A percentile compares a stretch with the other conserved stretches of the same genome.
Evolutionary conservation across 306 rosid genomes (phyloP).

Genomic region (Argentina anserina): DNA sequence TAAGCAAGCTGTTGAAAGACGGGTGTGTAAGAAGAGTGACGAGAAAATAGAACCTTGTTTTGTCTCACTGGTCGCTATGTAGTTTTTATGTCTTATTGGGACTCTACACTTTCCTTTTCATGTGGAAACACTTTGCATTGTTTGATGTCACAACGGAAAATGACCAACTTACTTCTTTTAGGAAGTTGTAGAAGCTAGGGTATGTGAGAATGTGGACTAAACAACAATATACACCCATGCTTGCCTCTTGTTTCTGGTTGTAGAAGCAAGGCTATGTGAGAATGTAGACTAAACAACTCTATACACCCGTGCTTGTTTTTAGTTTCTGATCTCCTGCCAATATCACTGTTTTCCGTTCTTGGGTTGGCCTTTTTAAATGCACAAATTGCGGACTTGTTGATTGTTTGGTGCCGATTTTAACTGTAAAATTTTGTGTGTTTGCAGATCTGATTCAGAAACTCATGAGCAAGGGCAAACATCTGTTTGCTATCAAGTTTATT

Average conservation of each 20-base stretch:
- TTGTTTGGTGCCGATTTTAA: constrained; percentile 15
- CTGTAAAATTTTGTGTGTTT: constrained; percentile 8
- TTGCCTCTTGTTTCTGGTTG: background rate
- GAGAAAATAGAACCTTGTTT: background rate
- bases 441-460: constrained; percentile 75
- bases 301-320: background rate
- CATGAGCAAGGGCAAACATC: constrained; percentile 45
- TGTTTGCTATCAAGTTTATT: constrained; percentile 61
- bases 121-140: background rate
- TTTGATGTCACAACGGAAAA: background rate
- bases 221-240: background rate
- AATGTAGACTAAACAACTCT: background rate
- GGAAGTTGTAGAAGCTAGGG: background rate
- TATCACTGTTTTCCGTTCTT: background rate
- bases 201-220: background rate
- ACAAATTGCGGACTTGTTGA: background rate
- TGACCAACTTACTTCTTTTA: background rate
- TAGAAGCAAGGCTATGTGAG: background rate
- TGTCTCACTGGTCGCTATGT: background rate
- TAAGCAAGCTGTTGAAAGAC: background rate
- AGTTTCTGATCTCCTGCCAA: background rate
- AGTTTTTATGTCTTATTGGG: background rate
- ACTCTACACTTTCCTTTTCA: background rate
- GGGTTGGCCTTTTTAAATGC: background rate
- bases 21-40: background rate